Percentiles rank a stretch among this genome's conserved stretches.
Conservation (phyloP, 345 rosid genomes). For the Geranium brycei region DNA sequence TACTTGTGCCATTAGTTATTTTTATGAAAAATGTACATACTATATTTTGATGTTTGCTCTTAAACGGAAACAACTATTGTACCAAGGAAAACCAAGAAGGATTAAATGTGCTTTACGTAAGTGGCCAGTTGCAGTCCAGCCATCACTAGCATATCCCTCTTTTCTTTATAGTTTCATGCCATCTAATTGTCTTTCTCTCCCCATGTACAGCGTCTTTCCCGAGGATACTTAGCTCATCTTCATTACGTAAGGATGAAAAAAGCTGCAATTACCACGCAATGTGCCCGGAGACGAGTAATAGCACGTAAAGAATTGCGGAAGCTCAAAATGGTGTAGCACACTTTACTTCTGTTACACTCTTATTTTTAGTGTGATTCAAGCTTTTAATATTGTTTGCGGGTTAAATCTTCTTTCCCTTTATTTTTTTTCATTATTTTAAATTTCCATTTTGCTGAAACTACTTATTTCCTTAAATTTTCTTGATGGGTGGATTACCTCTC, state of each 20-base stretch:
- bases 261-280: conserved; percentile 60
- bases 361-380: conserved; percentile 5
- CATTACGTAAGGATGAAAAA: conserved; percentile 39
- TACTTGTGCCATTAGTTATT: neutral
- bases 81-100: no score
- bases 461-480: neutral
- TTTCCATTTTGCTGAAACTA: no score
- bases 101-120: no score
- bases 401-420: neutral
- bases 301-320: conserved; percentile 64
- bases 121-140: no score
- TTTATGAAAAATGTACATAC: no score
- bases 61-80: no score
- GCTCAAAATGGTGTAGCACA: conserved; percentile 53
- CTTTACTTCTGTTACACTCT: conserved; percentile 2
- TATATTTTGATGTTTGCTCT: no score
- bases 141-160: no score
- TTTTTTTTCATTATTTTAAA: no score
- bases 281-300: conserved; percentile 67
- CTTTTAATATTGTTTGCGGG: neutral
- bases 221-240: conserved; percentile 43
- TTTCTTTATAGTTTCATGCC: conserved; percentile 1
- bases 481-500: neutral
- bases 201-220: conserved; percentile 43
- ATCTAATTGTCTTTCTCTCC: neutral